A percentile compares a stretch with the other conserved stretches of the same genome.
These are phyloP conservation scores for Candida pini DNA, from an alignment of 805 yeast species.

Conservation along the genomic window DNA sequence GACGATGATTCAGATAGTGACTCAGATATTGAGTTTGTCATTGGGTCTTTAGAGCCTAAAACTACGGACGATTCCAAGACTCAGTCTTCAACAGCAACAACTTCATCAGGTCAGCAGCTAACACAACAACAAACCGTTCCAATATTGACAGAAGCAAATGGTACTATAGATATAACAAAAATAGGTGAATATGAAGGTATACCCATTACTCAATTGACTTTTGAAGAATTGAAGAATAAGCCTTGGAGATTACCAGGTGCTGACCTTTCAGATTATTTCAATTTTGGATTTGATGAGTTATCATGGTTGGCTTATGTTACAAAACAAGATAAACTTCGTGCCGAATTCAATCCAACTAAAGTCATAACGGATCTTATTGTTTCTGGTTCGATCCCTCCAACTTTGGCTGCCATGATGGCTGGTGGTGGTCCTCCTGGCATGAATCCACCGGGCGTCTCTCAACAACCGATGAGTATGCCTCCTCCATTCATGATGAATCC, in stretches of 20 bases:
- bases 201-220: slow-evolving; percentile 74
- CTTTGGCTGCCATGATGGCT: slow-evolving; percentile 21
- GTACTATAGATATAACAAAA: slow-evolving; percentile 63
- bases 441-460: slow-evolving; percentile 11
- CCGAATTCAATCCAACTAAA: slow-evolving; percentile 78
- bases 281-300: slow-evolving; percentile 93
- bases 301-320: slow-evolving; percentile 92
- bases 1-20: slow-evolving; percentile 43
- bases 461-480: slow-evolving; percentile 12
- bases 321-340: slow-evolving; percentile 76
- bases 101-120: slow-evolving; percentile 14
- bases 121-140: slow-evolving; percentile 26
- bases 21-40: slow-evolving; percentile 76
- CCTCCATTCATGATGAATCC: slow-evolving; percentile 13
- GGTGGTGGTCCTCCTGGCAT: slow-evolving; percentile 14
- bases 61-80: slow-evolving; percentile 10
- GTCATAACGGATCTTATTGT: slow-evolving; percentile 60
- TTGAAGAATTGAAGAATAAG: slow-evolving; percentile 81
- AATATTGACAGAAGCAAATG: slow-evolving; percentile 31
- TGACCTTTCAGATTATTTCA: slow-evolving; percentile 89
- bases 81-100: slow-evolving; percentile 12
- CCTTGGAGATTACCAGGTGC: slow-evolving; percentile 99
- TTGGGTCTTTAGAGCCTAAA: slow-evolving; percentile 38
- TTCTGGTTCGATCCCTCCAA: slow-evolving; percentile 24
- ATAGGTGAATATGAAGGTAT: slow-evolving; percentile 73